Conservation (phyloP, 2,329 filamentous ascomycete species). For the Ascochyta lentis region DNA sequence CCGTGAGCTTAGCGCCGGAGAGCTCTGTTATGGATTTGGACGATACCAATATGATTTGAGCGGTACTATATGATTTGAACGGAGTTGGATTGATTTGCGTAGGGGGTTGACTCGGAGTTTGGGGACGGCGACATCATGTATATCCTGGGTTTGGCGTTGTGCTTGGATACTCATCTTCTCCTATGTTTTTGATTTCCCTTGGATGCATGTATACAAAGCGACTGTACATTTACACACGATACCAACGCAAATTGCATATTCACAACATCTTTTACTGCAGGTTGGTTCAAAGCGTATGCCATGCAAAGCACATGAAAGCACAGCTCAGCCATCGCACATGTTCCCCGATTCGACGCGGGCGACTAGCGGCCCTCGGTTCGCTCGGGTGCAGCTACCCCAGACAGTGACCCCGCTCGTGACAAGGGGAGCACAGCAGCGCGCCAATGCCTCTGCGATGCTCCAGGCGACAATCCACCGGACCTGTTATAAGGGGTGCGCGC, state of each 20-base stretch:
- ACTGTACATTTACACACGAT: constrained; percentile 5
- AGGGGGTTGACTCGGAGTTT: not conserved
- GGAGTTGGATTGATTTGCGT: not conserved
- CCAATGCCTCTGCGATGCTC: not conserved
- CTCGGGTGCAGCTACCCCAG: not conserved
- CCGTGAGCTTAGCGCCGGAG: constrained; percentile 34
- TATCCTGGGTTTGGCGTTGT: not conserved
- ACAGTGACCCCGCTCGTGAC: not conserved
- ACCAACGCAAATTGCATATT: constrained; percentile 5
- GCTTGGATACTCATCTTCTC: not conserved
- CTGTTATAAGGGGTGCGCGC: not conserved
- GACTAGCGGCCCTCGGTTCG: constrained; percentile 7
- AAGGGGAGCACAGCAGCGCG: not conserved
- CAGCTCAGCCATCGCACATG: not conserved
- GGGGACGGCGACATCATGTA: not conserved
- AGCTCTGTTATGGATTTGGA: constrained; percentile 46
- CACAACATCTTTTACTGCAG: not conserved
- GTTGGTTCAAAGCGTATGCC: not conserved
- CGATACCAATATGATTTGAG: constrained; percentile 16
- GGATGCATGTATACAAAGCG: not conserved
- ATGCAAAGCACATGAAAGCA: constrained; percentile 2
- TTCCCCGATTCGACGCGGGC: constrained; percentile 1
- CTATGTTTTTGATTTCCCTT: not conserved
- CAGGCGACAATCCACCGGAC: not conserved
- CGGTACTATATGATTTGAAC: constrained; percentile 1